Evolutionary conservation across 2,329 filamentous ascomycete genomes (phyloP), one percentile per base, ranked within the genome.

Genomic region (Hortaea sp.): DNA sequence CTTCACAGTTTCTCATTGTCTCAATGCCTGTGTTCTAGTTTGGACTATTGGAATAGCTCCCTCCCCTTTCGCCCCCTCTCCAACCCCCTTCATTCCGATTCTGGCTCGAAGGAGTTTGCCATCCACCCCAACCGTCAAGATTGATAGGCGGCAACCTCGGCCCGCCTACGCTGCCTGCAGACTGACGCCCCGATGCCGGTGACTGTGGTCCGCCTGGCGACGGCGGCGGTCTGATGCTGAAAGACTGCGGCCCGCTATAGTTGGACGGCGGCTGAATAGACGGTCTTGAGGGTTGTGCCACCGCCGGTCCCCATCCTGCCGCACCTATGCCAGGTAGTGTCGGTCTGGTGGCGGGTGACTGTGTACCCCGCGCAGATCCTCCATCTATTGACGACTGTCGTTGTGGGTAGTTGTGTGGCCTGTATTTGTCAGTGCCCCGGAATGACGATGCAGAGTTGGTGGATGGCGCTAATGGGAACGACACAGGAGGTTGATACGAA

Each of bases 91-190:
- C 37, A 11, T 12, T 7, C 12, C 32, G 39, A 20, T 20, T 20
- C 20, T 12, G 40, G 39, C 42, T 29, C 30, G 38, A 20, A 28
- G 13, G 35, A 39, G 9, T 45, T 39, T 20, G 31, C 43, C 46
- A 48, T 48, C 39, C n/a, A n/a, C 32, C 32, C 32, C 32, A 35
- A n/a, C 9, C 9, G 32, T 35, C 32, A 9, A 9, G 32, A n/a
- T 35, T 35, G 32, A 53, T 53, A 3, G 50, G 49, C 20, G 50
- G 50, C 29, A 53, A 40, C 37, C 45, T 41, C 6, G 51, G 31
- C 12, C n/a, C 37, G 13, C 47, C 30, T n/a, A 12, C 29, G 27
- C 34, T 34, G 29, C n/a, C 31, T 42, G 20, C 20, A 20, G 38
- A 35, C 13, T 11, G 11, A 41, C 11, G 29, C n/a, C 34, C 38